A percentile compares a stretch with the other conserved stretches of the same genome.
phyloP scores from a whole-genome alignment of 2,329 filamentous ascomycete genomes.

The Calonectria pseudoturangicola region DNA sequence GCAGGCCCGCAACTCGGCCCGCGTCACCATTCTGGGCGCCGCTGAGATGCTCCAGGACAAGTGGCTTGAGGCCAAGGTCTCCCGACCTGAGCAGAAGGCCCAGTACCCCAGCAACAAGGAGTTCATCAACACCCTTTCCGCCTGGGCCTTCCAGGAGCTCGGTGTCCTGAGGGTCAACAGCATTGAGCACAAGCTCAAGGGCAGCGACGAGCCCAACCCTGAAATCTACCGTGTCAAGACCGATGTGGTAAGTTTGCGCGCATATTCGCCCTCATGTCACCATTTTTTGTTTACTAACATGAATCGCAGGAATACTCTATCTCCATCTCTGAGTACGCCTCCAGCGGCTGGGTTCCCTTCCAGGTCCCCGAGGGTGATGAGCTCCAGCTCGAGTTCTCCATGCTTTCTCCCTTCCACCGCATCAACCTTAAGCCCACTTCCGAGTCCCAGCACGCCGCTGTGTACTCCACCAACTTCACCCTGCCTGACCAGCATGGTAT shows the following conservation, averaged over 20 bases:
- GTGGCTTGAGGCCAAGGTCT: constrained; percentile 90
- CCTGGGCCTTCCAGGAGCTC: constrained; percentile 97
- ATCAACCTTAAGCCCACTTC: constrained; percentile 78
- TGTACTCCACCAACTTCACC: constrained; percentile 85
- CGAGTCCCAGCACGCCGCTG: constrained; percentile 79
- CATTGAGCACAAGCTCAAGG: constrained; percentile 83
- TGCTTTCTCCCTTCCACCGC: constrained; percentile 98
- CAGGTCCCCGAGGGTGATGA: constrained; percentile 80
- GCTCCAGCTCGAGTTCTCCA: constrained; percentile 96
- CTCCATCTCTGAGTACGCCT: constrained; percentile 89
- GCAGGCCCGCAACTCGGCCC: constrained; percentile 95
- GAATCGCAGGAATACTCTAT: constrained; percentile 84
- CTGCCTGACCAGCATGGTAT: constrained; percentile 98
- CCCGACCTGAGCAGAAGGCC: constrained; percentile 72
- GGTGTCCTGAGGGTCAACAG: constrained; percentile 91
- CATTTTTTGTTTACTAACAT: not conserved
- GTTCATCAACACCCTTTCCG: constrained; percentile 89
- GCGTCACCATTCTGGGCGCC: constrained; percentile 89
- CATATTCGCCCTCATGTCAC: not conserved
- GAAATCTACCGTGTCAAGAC: constrained; percentile 96
- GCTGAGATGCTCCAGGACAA: constrained; percentile 90
- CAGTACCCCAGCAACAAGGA: constrained; percentile 85
- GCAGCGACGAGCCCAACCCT: constrained; percentile 82
- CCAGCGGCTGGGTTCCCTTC: constrained; percentile 86
- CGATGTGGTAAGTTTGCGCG: constrained; percentile 84